Evolutionary conservation across 2,329 filamentous ascomycete species (phyloP).

Genomic region (Microcera coccophila): DNA sequence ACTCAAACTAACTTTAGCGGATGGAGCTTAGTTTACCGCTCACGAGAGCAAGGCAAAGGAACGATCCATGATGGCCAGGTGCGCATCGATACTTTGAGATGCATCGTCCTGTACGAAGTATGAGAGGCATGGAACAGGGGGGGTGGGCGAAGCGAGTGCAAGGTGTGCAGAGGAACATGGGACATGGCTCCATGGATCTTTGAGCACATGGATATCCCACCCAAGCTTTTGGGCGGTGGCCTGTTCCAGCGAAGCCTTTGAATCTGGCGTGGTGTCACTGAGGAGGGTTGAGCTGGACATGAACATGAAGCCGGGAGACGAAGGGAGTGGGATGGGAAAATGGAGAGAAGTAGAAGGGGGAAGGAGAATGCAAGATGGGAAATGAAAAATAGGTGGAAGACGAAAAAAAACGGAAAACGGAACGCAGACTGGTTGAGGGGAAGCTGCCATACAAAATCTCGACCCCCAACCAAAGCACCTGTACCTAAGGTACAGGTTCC

Average conservation of each 20-base stretch:
- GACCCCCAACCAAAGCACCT: too few relatives aligned
- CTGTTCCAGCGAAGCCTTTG: not conserved
- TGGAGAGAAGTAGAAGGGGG: not conserved
- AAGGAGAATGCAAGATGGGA: slow-evolving; percentile 3
- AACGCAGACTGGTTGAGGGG: slow-evolving; percentile 2
- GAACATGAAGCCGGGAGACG: not conserved
- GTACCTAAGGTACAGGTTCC: too few relatives aligned
- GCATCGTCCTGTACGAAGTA: too few relatives aligned
- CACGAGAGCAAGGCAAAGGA: slow-evolving; percentile 11
- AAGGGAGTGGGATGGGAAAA: slow-evolving; percentile 2
- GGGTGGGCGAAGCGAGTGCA: not conserved
- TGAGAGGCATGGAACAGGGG: slow-evolving; percentile 1
- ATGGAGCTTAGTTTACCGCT: slow-evolving; percentile 17
- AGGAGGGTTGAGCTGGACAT: not conserved
- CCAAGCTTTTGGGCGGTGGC: not conserved
- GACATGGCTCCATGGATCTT: not conserved
- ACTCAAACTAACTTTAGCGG: slow-evolving; percentile 25
- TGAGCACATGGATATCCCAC: not conserved
- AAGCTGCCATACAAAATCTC: slow-evolving; percentile 10
- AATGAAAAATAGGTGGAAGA: slow-evolving; percentile 1
- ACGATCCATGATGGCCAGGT: slow-evolving; percentile 1
- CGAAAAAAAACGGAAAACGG: slow-evolving; percentile 1
- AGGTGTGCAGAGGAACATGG: not conserved
- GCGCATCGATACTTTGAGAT: slow-evolving; percentile 5
- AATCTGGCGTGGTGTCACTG: slow-evolving; percentile 4